Base-by-base conservation (phyloP, 2,329 filamentous ascomycete genomes). In the Cercospora nicotianae region DNA sequence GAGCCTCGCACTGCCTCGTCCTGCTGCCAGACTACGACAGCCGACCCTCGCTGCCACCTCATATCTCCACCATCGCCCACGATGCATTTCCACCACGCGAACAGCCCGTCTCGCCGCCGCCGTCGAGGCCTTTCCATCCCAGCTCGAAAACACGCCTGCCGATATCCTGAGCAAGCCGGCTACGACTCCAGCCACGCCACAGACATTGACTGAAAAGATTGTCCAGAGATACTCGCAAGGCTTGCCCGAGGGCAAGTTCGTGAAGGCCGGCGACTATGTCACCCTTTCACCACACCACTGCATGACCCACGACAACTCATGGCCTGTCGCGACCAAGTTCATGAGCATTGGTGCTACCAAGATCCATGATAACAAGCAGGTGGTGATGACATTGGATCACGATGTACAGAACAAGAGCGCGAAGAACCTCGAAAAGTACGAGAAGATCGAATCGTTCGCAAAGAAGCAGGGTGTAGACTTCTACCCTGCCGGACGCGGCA, bases 201-300 rank as follows among this genome's bases (percentile, higher is more conserved):
- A 97, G 80, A 97, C 92, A 2, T 81, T 97, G 62, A 95, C 92
- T 2, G 94, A 97, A 79, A 97, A 97, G 84, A 97, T 97, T 67
- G 90, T 97, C 0, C 94, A 97, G 79, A 82, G 85, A 16, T 90
- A 96, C 79, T 86, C 92, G 0, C 85, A 93, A n/a, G 92, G 89
- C 9, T 86, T 97, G 1, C 81, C 91, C 1, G 79, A 87, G 10
- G 92, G 89, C 68, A 96, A 97, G 81, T 83, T 85, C 66, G 91
- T 97, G 75, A 86, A 85, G 74, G 84, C 87, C 4, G 93, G 94
- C 76, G 93, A 97, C 84, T 97, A 95, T 83, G 88, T 97, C 67
- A 91, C 87, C 0, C 84, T 96, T 10, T 82, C 84, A 26, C 91
- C 92, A 1, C 85, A 90, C 70, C 85, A 86, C 67, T 91, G 89